phyloP scores from a whole-genome alignment of 1,139 yeast genomes.

The Scheffersomyces quercinus region DNA sequence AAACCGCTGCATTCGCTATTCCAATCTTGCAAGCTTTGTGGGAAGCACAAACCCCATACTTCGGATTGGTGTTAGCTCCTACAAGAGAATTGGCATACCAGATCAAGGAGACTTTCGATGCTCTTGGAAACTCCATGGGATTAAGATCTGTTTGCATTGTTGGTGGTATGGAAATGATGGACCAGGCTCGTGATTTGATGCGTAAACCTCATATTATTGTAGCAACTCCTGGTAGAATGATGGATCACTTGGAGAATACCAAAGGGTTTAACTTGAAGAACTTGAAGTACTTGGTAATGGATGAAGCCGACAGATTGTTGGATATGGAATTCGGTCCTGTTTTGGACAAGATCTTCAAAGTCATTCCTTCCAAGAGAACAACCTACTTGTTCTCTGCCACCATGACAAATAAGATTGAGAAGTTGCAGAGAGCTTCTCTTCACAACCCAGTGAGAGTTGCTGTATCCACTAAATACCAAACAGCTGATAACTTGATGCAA shows the following conservation, averaged over 20 bases:
- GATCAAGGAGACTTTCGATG: constrained; percentile 93
- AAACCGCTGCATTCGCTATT: constrained; percentile 83
- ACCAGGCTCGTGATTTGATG: constrained; percentile 91
- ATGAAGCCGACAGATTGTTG: constrained; percentile 92
- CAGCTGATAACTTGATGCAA: constrained; percentile 90
- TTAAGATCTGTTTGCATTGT: constrained; percentile 82
- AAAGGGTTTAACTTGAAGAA: constrained; percentile 85
- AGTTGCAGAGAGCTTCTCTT: constrained; percentile 89
- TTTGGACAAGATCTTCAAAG: constrained; percentile 77
- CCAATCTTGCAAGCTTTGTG: constrained; percentile 90
- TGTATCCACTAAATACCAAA: constrained; percentile 83
- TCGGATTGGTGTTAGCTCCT: constrained; percentile 89
- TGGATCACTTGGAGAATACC: constrained; percentile 94
- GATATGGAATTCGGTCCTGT: constrained; percentile 98
- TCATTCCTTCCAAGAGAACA: constrained; percentile 82
- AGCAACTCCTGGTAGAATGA: constrained; percentile 94
- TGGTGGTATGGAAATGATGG: constrained; percentile 99
- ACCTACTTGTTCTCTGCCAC: constrained; percentile 95
- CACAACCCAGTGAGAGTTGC: constrained; percentile 89
- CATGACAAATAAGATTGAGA: constrained; percentile 92
- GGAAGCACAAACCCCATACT: constrained; percentile 85
- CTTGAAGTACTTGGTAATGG: constrained; percentile 85
- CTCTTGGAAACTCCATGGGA: constrained; percentile 89
- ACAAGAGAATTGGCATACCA: constrained; percentile 97
- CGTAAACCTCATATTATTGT: constrained; percentile 92